Conservation (phyloP, 2,329 filamentous ascomycete species). For the Neobulgaria alba region DNA sequence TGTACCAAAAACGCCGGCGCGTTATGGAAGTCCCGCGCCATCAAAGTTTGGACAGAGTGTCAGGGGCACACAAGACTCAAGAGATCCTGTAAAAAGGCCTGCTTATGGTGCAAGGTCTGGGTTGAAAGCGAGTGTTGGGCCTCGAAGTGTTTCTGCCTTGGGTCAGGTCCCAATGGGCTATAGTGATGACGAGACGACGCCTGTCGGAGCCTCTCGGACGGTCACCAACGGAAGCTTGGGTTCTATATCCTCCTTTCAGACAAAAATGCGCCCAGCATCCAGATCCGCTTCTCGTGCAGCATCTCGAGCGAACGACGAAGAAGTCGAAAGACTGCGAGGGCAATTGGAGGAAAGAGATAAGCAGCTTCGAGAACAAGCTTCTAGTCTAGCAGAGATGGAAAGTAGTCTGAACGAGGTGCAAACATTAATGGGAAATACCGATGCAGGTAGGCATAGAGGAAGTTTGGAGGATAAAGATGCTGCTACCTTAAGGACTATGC, state of each 20-base stretch:
- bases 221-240: constrained; percentile 43
- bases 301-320: constrained; percentile 43
- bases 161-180: constrained; percentile 39
- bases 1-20: constrained; percentile 45
- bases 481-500: constrained; percentile 65
- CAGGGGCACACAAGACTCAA: constrained; percentile 42
- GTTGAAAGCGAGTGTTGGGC: constrained; percentile 41
- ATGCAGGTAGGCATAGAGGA: constrained; percentile 35
- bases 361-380: constrained; percentile 81
- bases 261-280: constrained; percentile 41
- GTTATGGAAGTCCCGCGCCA: constrained; percentile 55
- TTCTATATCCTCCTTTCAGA: constrained; percentile 45
- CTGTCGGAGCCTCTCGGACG: constrained; percentile 42
- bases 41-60: constrained; percentile 57
- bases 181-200: constrained; percentile 50
- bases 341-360: constrained; percentile 77
- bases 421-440: constrained; percentile 54
- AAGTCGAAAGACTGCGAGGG: constrained; percentile 62
- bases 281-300: constrained; percentile 19
- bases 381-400: constrained; percentile 83
- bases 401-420: constrained; percentile 75
- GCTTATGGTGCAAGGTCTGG: constrained; percentile 36
- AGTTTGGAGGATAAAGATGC: constrained; percentile 63
- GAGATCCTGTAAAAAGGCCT: constrained; percentile 52
- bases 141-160: constrained; percentile 52